Base-by-base conservation (phyloP, 1,284 basidiomycete species). In the Papiliotrema flavescens region DNA sequence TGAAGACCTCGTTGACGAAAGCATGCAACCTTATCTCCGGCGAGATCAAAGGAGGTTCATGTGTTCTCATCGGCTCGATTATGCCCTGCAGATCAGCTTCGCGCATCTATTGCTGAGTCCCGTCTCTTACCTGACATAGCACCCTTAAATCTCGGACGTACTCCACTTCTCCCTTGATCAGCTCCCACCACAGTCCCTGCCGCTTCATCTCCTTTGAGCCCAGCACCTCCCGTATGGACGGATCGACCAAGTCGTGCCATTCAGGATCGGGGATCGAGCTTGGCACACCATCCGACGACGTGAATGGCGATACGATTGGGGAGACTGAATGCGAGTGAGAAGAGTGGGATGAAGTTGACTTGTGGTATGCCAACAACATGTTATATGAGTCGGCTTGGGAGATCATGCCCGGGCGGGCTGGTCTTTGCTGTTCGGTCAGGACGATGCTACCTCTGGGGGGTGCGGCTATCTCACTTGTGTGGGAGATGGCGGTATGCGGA, bases 141-240 rank as follows among this genome's bases (percentile, higher is more conserved):
- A 85, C 79, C 64, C 84, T 79, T 58, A 91, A 73, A 74, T 90
- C 89, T 34, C 79, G 64, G 11, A 90, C 87, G 71, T 90, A 91
- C 60, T 88, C 86, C 61, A 83, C 80, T 75, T 92, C 89, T 0
- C 86, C 83, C 74, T 88, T 88, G 75, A 90, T 84, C 44, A 90
- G 73, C 67, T 91, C 89, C 67, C 90, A 92, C 34, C 90, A 80
- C 7, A 87, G 82, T 14, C 85, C 89, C 70, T 92, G 89, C 44
- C 89, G 80, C 56, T 86, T 82, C 14, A 89, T 85, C 69, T 90
- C 89, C 50, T 81, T 73, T 65, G 84, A 83, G 20, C 83, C 84
- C 1, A 91, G 75, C 0, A 83, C 84, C 37, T 85, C 82, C n/a
- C 80, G 79, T 0, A 88, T 84, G 62, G 82, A 82, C 19, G 75